Evolutionary conservation across 495 filamentous ascomycete species (phyloP).

Genomic region (Daldinia grandis): DNA sequence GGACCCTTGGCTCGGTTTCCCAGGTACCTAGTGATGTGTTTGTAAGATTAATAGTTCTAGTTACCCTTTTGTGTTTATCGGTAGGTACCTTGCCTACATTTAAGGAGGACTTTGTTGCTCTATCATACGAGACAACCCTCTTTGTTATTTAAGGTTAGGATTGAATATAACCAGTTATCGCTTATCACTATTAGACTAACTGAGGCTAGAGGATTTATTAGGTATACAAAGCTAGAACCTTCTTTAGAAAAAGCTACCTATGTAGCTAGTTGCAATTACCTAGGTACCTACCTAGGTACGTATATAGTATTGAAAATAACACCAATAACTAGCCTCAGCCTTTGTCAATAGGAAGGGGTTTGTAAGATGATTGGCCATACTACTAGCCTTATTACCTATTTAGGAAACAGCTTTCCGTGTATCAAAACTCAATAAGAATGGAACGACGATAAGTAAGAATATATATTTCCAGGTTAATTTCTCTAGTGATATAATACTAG

Average conservation of each 20-base stretch:
- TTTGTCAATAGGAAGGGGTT: background rate
- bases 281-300: too few species aligned
- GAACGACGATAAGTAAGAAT: background rate
- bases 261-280: too few species aligned
- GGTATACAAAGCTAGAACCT: too few species aligned
- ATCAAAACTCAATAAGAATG: background rate
- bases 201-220: too few species aligned
- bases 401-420: conserved; percentile 16
- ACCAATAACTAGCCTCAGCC: background rate
- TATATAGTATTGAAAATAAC: background rate
- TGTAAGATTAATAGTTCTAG: background rate
- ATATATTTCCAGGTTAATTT: background rate
- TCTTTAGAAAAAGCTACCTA: too few species aligned
- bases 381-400: conserved; percentile 12
- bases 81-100: background rate
- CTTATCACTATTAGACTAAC: too few species aligned
- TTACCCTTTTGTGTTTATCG: background rate
- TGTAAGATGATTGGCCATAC: conserved; percentile 22
- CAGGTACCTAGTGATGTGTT: background rate
- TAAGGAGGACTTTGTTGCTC: background rate
- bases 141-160: background rate
- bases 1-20: background rate
- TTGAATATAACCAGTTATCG: too few species aligned
- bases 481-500: conserved; percentile 1
- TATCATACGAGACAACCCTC: background rate